Conservation (phyloP, 1,139 yeast species). For the Groenewaldozyma auringiensis region DNA sequence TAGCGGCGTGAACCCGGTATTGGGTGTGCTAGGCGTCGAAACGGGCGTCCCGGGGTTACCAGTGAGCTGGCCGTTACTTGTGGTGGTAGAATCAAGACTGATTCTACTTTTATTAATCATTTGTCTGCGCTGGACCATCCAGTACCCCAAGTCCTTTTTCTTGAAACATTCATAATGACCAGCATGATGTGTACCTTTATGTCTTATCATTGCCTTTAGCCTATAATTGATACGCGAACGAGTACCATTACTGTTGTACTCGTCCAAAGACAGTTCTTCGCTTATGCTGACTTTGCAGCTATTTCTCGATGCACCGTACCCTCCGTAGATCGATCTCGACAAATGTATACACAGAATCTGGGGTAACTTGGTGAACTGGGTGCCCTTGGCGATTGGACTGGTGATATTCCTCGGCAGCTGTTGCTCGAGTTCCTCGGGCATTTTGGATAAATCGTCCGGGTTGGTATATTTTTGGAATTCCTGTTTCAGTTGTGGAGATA, state of each 20-base stretch:
- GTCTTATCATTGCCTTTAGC: constrained; percentile 68
- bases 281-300: constrained; percentile 64
- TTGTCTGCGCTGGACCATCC: constrained; percentile 14
- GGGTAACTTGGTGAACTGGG: constrained; percentile 60
- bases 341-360: constrained; percentile 65
- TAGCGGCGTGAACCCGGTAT: no score
- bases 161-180: constrained; percentile 59
- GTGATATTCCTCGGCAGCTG: constrained; percentile 39
- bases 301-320: constrained; percentile 66
- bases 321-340: constrained; percentile 71
- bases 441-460: constrained; percentile 17
- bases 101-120: neutral
- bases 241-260: constrained; percentile 1
- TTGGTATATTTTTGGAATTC: constrained; percentile 15
- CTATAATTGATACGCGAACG: constrained; percentile 35
- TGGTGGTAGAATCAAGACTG: neutral
- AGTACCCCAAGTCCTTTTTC: constrained; percentile 25
- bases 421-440: constrained; percentile 28
- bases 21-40: neutral
- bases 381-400: constrained; percentile 59
- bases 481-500: constrained; percentile 16
- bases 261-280: constrained; percentile 43
- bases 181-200: constrained; percentile 78
- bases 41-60: neutral
- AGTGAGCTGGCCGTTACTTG: neutral